Conservation (phyloP, 2,329 filamentous ascomycete species). For the Capronia coronata region DNA sequence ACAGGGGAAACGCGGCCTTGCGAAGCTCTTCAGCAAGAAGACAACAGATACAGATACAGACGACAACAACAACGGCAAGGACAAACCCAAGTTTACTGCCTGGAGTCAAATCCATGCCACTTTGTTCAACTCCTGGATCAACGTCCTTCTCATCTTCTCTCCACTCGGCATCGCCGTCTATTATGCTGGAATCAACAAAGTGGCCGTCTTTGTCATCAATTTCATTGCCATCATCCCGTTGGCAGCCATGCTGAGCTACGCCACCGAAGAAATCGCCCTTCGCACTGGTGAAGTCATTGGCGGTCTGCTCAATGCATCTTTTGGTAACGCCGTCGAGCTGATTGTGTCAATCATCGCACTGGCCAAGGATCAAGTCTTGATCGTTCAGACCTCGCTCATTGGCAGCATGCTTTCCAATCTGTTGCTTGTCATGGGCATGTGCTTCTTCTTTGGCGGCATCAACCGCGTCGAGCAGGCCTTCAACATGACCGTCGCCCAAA, state of each 20-base stretch:
- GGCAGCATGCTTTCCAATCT: constrained; percentile 89
- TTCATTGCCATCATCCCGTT: constrained; percentile 90
- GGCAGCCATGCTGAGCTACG: constrained; percentile 77
- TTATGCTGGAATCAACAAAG: constrained; percentile 54
- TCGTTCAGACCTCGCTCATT: constrained; percentile 88
- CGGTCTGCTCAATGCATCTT: constrained; percentile 81
- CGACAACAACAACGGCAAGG: constrained; percentile 26
- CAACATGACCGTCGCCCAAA: constrained; percentile 87
- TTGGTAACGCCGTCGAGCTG: constrained; percentile 84
- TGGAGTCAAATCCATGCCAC: constrained; percentile 66
- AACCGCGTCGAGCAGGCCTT: constrained; percentile 77
- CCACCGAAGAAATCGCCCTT: constrained; percentile 82
- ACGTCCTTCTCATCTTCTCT: constrained; percentile 63
- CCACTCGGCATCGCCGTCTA: constrained; percentile 49
- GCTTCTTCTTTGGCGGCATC: constrained; percentile 80
- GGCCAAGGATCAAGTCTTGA: constrained; percentile 64
- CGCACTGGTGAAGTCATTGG: constrained; percentile 75
- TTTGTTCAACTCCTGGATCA: constrained; percentile 78
- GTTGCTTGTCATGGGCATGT: constrained; percentile 82
- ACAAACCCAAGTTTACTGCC: constrained; percentile 45
- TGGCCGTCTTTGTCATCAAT: constrained; percentile 77
- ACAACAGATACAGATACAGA: constrained; percentile 10
- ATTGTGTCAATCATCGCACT: constrained; percentile 85
- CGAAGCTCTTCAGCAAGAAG: constrained; percentile 14
- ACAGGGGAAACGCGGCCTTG: constrained; percentile 14